Evolutionary conservation across 192 early-diverging fungal species (phyloP), one percentile per base, ranked within the genome.

Genomic region (Linnemannia elongata): DNA sequence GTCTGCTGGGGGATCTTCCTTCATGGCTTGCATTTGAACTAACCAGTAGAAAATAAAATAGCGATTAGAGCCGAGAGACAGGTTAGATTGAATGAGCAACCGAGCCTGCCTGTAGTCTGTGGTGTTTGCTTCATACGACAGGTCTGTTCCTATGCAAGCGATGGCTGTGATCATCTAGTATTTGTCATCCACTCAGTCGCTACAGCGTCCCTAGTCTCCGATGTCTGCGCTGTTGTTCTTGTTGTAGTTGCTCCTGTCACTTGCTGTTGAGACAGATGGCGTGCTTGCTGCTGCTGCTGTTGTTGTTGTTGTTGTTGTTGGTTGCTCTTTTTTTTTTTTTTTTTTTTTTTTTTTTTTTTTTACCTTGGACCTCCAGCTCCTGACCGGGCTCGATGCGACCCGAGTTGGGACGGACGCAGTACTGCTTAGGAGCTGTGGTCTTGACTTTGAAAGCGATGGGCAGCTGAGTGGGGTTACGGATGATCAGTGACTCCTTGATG

Each of bases 401-500:
- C 18, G 94, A 92, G 87, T 98, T 99, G 72, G 98, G 97, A n/a
- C 97, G 92, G 47, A 99, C 98, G 85, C 96, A 97, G 89, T 98
- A 99, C 73, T 96, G 94, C 90, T 97, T 97, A 41, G 98, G 98
- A 1, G 98, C 98, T 3, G 98, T 99, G 22, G 98, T 99, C 82
- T 99, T 99, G 88, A 99, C 96, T 88, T 99, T 99, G 93, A 97
- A 99, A 41, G 96, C 96, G 41, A 98, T 89, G 0, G 96, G 91
- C 38, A 92, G 76, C 74, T 91, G 88, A 78, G 90, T 90, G 22
- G 90, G 88, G 90, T 96, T 96, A 22, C 88, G 89, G 74, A 96
- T 90, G 18, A 81, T 78, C 47, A 95, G 69, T 17, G 73, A 78
- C 74, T 91, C 91, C 69, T 94, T 91, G 66, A 92, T 91, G 52